Percentiles rank a stretch among this genome's conserved stretches.
Evolutionary conservation across 2,329 filamentous ascomycete genomes (phyloP).

Genomic region (Fusarium temperatum): DNA sequence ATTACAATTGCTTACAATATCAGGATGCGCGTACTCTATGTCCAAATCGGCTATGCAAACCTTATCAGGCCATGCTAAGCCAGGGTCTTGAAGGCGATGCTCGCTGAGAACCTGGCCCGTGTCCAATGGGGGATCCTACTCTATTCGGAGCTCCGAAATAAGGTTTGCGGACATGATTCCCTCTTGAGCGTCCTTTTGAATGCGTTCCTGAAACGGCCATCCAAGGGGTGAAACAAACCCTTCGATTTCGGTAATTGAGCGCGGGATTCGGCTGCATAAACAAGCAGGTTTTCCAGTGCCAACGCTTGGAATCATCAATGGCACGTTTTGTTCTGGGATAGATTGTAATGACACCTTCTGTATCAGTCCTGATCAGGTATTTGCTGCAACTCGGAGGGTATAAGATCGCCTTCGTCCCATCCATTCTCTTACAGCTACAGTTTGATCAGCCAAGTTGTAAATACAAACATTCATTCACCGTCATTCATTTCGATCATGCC

Average conservation of each 20-base stretch:
- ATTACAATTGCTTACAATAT: constrained; percentile 9
- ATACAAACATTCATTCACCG: neutral
- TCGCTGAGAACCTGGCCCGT: neutral
- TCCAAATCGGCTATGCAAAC: neutral
- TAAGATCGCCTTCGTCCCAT: neutral
- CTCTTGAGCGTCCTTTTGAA: neutral
- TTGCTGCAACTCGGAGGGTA: neutral
- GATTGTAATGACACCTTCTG: neutral
- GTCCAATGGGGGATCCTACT: neutral
- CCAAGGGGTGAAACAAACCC: neutral
- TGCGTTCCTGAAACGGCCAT: constrained; percentile 15
- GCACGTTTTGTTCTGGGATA: neutral
- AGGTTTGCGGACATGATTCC: constrained; percentile 16
- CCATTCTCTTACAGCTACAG: neutral
- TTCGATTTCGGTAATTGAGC: constrained; percentile 4
- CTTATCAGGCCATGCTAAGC: neutral
- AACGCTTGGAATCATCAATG: neutral
- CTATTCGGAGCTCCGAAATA: neutral
- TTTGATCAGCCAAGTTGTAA: neutral
- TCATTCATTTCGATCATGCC: neutral
- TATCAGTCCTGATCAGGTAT: neutral
- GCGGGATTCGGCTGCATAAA: neutral
- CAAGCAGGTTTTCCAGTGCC: neutral
- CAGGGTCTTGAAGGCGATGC: neutral
- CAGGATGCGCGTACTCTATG: neutral